These are phyloP conservation scores for Neurospora intermedia DNA, from an alignment of 495 filamentous ascomycete species.

Conservation along the genomic window DNA sequence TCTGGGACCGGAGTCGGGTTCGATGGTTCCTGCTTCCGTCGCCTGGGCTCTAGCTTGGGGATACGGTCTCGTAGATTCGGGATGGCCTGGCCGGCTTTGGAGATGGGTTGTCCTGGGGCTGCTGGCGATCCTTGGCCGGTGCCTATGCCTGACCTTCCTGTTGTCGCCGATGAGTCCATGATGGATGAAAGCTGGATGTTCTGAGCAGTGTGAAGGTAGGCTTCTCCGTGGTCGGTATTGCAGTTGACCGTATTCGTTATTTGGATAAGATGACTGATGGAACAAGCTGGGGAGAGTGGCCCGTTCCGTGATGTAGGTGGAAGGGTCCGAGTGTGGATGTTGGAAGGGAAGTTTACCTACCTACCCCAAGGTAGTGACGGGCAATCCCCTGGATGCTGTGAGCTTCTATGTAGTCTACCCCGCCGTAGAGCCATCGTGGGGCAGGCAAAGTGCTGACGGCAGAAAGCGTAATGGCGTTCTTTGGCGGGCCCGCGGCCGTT, in stretches of 20 bases:
- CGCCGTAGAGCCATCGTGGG: neutral
- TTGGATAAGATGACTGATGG: slow-evolving; percentile 2
- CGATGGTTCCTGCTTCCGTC: slow-evolving; percentile 38
- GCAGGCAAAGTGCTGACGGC: neutral
- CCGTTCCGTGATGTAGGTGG: neutral
- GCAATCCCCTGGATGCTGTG: neutral
- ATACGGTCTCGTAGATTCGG: slow-evolving; percentile 52
- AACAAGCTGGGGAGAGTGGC: neutral
- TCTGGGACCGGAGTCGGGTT: slow-evolving; percentile 56
- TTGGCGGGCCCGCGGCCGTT: neutral
- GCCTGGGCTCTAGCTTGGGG: slow-evolving; percentile 57
- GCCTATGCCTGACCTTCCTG: neutral
- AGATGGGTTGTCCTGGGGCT: neutral
- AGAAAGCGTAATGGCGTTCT: neutral
- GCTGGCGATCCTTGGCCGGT: slow-evolving; percentile 1
- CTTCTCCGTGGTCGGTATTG: neutral
- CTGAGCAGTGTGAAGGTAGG: neutral
- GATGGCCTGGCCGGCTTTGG: slow-evolving; percentile 18
- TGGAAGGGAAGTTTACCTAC: neutral
- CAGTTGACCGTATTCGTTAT: neutral
- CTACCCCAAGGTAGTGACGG: neutral
- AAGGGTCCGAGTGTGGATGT: neutral
- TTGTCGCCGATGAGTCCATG: slow-evolving; percentile 12
- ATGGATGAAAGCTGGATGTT: slow-evolving; percentile 5
- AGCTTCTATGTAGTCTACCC: neutral